Evolutionary conservation across 257 asterid genomes (phyloP).

Genomic region (Jacaranda copaia): DNA sequence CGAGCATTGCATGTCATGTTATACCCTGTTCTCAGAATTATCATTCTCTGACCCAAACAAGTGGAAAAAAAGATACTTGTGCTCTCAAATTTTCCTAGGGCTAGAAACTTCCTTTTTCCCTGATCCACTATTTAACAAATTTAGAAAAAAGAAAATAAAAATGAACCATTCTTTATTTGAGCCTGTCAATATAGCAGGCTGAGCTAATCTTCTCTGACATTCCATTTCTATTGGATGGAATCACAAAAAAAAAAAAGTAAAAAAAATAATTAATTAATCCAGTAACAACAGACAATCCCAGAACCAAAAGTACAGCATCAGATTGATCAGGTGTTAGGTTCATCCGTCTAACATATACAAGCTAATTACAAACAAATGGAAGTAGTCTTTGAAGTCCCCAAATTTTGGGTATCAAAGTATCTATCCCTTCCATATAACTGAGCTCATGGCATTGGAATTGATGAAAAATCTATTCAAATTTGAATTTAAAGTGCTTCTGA

Average conservation of each 20-base stretch:
- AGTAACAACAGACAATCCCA: not conserved
- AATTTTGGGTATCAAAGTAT: not conserved
- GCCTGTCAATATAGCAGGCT: not conserved
- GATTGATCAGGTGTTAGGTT: not conserved
- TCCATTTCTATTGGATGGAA: not conserved
- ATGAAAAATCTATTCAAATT: constrained; percentile 6
- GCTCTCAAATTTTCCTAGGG: not conserved
- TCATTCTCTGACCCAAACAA: not conserved
- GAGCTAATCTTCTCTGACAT: not conserved
- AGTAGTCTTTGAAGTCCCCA: not conserved
- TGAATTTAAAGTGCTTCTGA: not conserved
- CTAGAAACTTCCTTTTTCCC: constrained; percentile 3
- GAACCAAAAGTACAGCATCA: not conserved
- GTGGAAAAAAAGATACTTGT: not conserved
- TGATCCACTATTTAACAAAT: not conserved
- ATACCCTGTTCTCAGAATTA: not conserved
- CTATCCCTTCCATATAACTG: not conserved
- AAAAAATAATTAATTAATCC: not conserved
- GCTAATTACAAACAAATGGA: not conserved
- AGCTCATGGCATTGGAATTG: not conserved
- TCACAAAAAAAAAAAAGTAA: not conserved
- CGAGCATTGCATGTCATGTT: not conserved
- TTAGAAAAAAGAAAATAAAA: not conserved
- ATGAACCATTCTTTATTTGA: not conserved
- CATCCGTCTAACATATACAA: not conserved